Base-by-base conservation (phyloP, 768 basidiomycete genomes). In the Termitomyces sp. region DNA sequence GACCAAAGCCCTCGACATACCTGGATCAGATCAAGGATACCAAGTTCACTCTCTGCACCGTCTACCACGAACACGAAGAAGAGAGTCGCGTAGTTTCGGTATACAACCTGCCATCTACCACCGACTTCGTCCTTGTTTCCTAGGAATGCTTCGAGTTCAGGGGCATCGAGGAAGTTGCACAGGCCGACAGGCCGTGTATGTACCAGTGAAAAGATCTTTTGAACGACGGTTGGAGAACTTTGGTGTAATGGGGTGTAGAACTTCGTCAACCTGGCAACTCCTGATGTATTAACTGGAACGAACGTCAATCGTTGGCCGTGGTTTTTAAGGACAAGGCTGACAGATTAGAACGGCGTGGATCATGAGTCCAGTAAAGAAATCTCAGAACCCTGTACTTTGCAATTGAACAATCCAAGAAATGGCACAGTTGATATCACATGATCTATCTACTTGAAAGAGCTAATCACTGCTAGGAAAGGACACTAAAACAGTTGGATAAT, bases 31-130 rank as follows among this genome's bases (percentile, higher is more conserved):
- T 99, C 97, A 45, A 99, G 75, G 62, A 98, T 89, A 4, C 96
- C 97, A 24, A 99, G 81, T 73, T 98, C 97, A 67, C 95, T 98
- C 76, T 99, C 97, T 18, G 93, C 91, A 27, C 87, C 87, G 68
- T 98, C 96, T 5, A 98, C 95, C 5, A 98, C 93, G 71, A 98
- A 95, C 13, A 96, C 94, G 67, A 99, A 98, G 73, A 93, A 94
- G 39, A 99, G 81, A 2, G 96, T 98, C 4, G 96, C 96, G 70
- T 98, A 98, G 72, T 87, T 93, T 52, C 96, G 79, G 72, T 98
- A 98, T 33, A 98, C 93, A 42, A 98, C 91, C 58, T 91, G 80
- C 79, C 91, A 86, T 68, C 82, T 79, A 63, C 89, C 87, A 51
- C 82, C 82, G 33, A 71, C 78, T 59, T 77, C 79, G 33, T 76